Percentiles rank a stretch among this genome's conserved stretches.
Conservation (phyloP, 2,329 filamentous ascomycete genomes). For the Aspergillus nomiae region DNA sequence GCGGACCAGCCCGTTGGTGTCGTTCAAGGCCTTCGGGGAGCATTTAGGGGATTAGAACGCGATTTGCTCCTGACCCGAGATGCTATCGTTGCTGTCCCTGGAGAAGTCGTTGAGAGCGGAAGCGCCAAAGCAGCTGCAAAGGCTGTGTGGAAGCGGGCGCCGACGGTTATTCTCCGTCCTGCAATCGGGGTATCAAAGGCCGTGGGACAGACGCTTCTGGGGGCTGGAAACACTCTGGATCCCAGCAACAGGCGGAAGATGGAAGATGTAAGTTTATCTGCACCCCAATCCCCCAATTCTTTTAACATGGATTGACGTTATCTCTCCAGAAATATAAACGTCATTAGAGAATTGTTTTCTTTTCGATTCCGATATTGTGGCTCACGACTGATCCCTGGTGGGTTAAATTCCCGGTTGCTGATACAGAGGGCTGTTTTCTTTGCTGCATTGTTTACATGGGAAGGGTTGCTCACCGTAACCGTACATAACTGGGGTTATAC, state of each 20-base stretch:
- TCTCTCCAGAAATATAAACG: slow-evolving; percentile 46
- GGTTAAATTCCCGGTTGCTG: slow-evolving; percentile 1
- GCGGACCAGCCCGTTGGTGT: slow-evolving; percentile 92
- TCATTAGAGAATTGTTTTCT: slow-evolving; percentile 26
- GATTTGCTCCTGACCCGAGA: slow-evolving; percentile 86
- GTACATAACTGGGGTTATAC: slow-evolving; percentile 5
- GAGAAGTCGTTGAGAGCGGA: slow-evolving; percentile 83
- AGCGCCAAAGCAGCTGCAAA: slow-evolving; percentile 78
- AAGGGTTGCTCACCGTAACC: slow-evolving; percentile 7
- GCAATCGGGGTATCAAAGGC: slow-evolving; percentile 89
- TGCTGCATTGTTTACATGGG: slow-evolving; percentile 3
- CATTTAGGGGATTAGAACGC: slow-evolving; percentile 77
- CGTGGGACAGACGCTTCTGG: slow-evolving; percentile 84
- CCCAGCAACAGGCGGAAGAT: slow-evolving; percentile 76
- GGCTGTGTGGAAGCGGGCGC: slow-evolving; percentile 77
- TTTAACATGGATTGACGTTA: not conserved
- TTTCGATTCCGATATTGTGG: not conserved
- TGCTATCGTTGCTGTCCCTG: slow-evolving; percentile 91
- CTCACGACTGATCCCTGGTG: not conserved
- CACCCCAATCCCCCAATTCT: not conserved
- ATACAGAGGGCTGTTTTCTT: not conserved
- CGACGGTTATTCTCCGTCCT: slow-evolving; percentile 89
- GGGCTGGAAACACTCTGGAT: slow-evolving; percentile 89
- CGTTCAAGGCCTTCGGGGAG: slow-evolving; percentile 79
- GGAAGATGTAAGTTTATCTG: slow-evolving; percentile 73